Percentiles rank a stretch among this genome's conserved stretches.
phyloP scores from a whole-genome alignment of 345 rosid species.

The Aquilaria yunnanensis region DNA sequence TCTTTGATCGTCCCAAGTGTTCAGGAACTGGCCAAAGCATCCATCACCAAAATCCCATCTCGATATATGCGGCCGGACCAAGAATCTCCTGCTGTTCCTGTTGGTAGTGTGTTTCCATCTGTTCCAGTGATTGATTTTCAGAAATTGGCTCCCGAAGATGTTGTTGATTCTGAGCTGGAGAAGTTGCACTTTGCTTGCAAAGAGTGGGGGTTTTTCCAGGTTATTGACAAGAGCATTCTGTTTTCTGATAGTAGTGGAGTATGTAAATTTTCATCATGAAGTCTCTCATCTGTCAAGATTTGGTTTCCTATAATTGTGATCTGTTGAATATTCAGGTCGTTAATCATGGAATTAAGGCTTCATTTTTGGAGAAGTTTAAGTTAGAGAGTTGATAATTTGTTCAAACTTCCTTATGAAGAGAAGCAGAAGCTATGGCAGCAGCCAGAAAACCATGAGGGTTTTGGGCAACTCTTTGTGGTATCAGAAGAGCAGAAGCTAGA shows the following conservation, averaged over 20 bases:
- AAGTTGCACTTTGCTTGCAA: slow-evolving; percentile 33
- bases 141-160: slow-evolving; percentile 15
- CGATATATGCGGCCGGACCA: slow-evolving; percentile 22
- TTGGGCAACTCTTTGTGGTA: slow-evolving; percentile 45
- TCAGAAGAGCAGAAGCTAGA: slow-evolving; percentile 55
- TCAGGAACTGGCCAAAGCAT: slow-evolving; percentile 31
- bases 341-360: slow-evolving; percentile 31
- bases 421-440: slow-evolving; percentile 47
- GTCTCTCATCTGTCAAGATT: too few relatives aligned
- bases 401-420: slow-evolving; percentile 34
- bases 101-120: slow-evolving; percentile 7
- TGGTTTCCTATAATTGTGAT: too few relatives aligned
- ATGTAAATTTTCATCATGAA: too few relatives aligned
- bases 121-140: slow-evolving; percentile 37
- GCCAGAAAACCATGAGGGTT: slow-evolving; percentile 44
- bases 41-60: slow-evolving; percentile 31
- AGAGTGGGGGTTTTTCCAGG: slow-evolving; percentile 46
- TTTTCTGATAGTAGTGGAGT: too few relatives aligned
- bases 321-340: slow-evolving; percentile 6
- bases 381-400: slow-evolving; percentile 30
- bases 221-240: not conserved
- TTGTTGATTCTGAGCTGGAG: slow-evolving; percentile 20
- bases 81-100: slow-evolving; percentile 2
- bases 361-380: slow-evolving; percentile 34
- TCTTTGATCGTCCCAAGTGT: slow-evolving; percentile 44